Conservation (phyloP, 768 basidiomycete species). For the Trametes elegans region DNA sequence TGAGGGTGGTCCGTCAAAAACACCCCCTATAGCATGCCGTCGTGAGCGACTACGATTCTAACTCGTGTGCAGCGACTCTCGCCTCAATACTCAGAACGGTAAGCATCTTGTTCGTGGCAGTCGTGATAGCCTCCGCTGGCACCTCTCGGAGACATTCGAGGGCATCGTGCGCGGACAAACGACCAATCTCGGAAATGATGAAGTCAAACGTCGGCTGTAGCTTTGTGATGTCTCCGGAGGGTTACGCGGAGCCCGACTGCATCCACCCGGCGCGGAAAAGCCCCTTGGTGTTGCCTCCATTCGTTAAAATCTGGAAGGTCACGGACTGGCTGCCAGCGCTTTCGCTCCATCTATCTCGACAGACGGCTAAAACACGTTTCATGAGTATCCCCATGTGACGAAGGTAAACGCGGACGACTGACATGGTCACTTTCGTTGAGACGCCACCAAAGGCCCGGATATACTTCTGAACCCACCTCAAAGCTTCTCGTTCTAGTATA, state of each 20-base stretch:
- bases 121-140: conserved; percentile 30
- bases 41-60: no score
- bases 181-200: conserved; percentile 38
- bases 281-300: conserved; percentile 24
- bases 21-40: no score
- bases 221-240: conserved; percentile 8
- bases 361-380: neutral
- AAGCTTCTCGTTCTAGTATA: conserved; percentile 40
- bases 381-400: no score
- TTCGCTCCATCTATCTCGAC: conserved; percentile 30
- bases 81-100: no score
- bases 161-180: conserved; percentile 32
- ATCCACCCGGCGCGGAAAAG: conserved; percentile 37
- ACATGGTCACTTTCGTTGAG: conserved; percentile 42
- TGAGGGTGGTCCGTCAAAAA: conserved; percentile 40
- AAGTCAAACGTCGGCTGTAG: conserved; percentile 40
- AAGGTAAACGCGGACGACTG: no score
- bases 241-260: conserved; percentile 24
- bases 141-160: conserved; percentile 41
- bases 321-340: conserved; percentile 38
- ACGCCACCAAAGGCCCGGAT: conserved; percentile 43
- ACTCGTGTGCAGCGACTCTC: no score
- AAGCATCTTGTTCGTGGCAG: conserved; percentile 34
- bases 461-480: conserved; percentile 43
- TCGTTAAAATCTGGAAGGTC: conserved; percentile 27